These are phyloP conservation scores for Cadophora sp. DNA, from an alignment of 2,329 filamentous ascomycete species.

Conservation along the genomic window DNA sequence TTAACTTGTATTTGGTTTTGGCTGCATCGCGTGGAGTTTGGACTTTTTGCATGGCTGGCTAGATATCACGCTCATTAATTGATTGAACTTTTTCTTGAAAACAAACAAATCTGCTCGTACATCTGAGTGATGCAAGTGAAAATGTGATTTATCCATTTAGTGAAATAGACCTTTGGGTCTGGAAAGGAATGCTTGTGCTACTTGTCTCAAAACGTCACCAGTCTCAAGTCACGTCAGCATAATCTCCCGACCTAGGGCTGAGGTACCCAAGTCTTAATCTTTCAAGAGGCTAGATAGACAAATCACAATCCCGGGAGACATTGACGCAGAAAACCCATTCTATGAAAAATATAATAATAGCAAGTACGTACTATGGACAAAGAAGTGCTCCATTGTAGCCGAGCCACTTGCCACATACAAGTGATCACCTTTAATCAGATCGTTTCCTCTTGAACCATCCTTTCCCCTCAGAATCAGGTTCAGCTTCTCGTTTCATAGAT, in stretches of 20 bases:
- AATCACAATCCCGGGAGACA: background rate
- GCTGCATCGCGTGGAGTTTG: conserved; percentile 20
- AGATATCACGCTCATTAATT: conserved; percentile 12
- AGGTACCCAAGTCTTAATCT: too few species aligned
- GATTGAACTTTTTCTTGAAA: background rate
- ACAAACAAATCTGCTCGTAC: background rate
- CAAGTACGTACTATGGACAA: background rate
- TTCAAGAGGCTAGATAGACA: background rate
- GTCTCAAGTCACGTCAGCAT: background rate
- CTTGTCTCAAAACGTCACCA: too few species aligned
- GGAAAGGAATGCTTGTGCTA: too few species aligned
- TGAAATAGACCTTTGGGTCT: too few species aligned
- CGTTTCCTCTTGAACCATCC: background rate
- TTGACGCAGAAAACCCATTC: background rate
- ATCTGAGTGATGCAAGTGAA: background rate
- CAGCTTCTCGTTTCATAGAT: background rate
- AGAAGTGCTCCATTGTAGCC: background rate
- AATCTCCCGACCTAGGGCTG: background rate
- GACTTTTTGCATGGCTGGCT: background rate
- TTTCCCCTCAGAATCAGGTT: background rate
- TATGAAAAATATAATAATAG: too few species aligned
- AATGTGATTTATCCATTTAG: background rate
- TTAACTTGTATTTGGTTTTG: conserved; percentile 2
- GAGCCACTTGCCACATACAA: background rate
- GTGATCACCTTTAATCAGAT: background rate